Percentiles rank a stretch among this genome's conserved stretches.
Conservation (phyloP, 805 yeast genomes). For the Wickerhamiella nectarea region DNA sequence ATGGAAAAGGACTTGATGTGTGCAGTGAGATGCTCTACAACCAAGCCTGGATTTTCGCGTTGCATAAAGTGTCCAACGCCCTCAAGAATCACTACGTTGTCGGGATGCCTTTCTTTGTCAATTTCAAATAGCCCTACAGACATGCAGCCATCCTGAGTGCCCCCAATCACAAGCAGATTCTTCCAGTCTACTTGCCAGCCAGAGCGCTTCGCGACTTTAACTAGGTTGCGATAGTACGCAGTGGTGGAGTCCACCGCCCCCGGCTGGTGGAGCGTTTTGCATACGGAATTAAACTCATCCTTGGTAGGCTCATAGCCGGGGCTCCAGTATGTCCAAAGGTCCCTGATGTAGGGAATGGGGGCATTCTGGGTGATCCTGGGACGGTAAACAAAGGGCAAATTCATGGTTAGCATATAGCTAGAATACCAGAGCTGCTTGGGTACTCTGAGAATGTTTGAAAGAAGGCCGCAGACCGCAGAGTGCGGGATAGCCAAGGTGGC, state of each 20-base stretch:
- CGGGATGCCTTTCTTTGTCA: slow-evolving; percentile 9
- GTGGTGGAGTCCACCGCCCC: slow-evolving; percentile 20
- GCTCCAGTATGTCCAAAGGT: slow-evolving; percentile 21
- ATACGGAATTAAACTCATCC: slow-evolving; percentile 14
- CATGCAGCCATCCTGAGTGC: slow-evolving; percentile 20
- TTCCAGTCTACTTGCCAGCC: slow-evolving; percentile 14
- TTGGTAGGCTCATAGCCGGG: slow-evolving; percentile 17
- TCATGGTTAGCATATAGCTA: slow-evolving; percentile 22
- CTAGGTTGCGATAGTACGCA: slow-evolving; percentile 19
- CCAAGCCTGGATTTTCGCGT: slow-evolving; percentile 19
- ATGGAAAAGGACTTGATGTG: too few species aligned
- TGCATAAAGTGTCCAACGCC: slow-evolving; percentile 22
- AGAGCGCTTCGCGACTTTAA: background rate
- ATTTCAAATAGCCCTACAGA: slow-evolving; percentile 13
- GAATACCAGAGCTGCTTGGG: slow-evolving; percentile 20
- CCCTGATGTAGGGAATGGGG: slow-evolving; percentile 14
- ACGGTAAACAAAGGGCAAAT: slow-evolving; percentile 16
- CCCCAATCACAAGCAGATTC: slow-evolving; percentile 16
- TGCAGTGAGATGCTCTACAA: slow-evolving; percentile 12
- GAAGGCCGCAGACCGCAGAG: slow-evolving; percentile 10
- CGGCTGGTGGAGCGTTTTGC: slow-evolving; percentile 15
- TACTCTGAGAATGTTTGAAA: slow-evolving; percentile 5
- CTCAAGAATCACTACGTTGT: slow-evolving; percentile 13
- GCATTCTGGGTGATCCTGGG: slow-evolving; percentile 9
- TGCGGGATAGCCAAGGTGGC: slow-evolving; percentile 21